Base-by-base conservation (phyloP, 1,284 basidiomycete species). In the Heterobasidion parviporum region DNA sequence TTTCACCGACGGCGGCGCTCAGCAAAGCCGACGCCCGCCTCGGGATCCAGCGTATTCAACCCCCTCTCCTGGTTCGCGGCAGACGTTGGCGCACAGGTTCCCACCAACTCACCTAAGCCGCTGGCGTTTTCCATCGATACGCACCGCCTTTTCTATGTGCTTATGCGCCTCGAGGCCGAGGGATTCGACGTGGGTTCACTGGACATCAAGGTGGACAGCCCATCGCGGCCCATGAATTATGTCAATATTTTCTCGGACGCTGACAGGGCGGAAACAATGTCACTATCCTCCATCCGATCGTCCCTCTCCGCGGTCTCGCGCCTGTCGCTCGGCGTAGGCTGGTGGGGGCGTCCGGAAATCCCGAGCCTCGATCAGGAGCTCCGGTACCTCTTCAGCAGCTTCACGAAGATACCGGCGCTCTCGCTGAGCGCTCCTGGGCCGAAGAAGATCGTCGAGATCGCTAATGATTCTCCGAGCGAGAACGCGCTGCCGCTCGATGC, bases 371-470 rank as follows among this genome's bases (percentile, higher is more conserved):
- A 93, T 59, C 67, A 77, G 3, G 86, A 93, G 63, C 80, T 94
- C 70, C 92, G 85, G 67, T 93, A 86, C 71, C 78, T 95, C 62
- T 95, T 85, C 72, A 90, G 90, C 66, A 81, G 85, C 65, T 90
- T 94, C 72, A 95, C 91, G 35, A 92, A 91, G 71, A 74, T 95
- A 0, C 92, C 92, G 15, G 85, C 90, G 2, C 75, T 96, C 43
- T 73, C 74, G n/a, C 73, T 87, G 58, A 75, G 73, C 56, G 78
- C 81, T 4, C 83, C 82, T 4, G 80, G 81, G 47, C 74, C 75
- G 47, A 84, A 82, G 58, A 70, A 84, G 55, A 84, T 95, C 32
- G 70, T 79, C 7, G 92, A 90, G 65, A 78, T 91, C 10, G 74
- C 78, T 9, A 78, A 83, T 41, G 89, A 94, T 56, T 77, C 86